Evolutionary conservation across 345 rosid genomes (phyloP), one percentile per base, ranked within the genome.

Genomic region (Lagerstroemia speciosa): DNA sequence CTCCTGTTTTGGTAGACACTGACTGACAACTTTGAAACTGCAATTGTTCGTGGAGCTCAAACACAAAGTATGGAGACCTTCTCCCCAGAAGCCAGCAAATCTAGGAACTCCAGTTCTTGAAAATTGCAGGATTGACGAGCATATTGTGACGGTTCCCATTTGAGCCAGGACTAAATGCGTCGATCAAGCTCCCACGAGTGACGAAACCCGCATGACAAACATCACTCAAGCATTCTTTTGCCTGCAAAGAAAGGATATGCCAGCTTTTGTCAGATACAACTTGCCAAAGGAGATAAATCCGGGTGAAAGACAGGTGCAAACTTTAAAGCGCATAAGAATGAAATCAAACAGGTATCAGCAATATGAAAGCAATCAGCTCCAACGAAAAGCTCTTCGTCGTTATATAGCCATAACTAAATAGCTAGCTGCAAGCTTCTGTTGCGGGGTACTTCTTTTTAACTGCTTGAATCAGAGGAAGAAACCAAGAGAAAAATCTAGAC

Each of bases 61-160:
- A 66, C 77, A 46, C 58, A 74, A 70, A 69, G 77, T 69, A 66
- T 76, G 77, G 75, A 82, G 76, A 68, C 78, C 75, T 79, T 79
- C 83, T 65, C 67, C 68, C 75, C 81, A 84, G 55, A 83, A 81
- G 65, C 69, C 77, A 67, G 83, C 46, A 22, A 91, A 77, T 73
- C 74, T 73, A 64, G 77, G 81, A 73, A 78, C 64, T 72, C 89
- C 76, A 27, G 71, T 76, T 81, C 82, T 89, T 60, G 93, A 87
- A 66, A 80, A 75, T 79, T 85, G 89, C 66, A 83, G 82, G 67
- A 89, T 76, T 64, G 96, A 81, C 78, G 83, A 74, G 75, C 87
- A 86, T 86, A 89, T 84, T 10, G 75, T 69, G 69, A 67, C 75
- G 26, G 80, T 72, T 77, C 78, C 81, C 86, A 84, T 79, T 68